phyloP scores from a whole-genome alignment of 306 rosid species.

The Gynostemma pentaphyllum region DNA sequence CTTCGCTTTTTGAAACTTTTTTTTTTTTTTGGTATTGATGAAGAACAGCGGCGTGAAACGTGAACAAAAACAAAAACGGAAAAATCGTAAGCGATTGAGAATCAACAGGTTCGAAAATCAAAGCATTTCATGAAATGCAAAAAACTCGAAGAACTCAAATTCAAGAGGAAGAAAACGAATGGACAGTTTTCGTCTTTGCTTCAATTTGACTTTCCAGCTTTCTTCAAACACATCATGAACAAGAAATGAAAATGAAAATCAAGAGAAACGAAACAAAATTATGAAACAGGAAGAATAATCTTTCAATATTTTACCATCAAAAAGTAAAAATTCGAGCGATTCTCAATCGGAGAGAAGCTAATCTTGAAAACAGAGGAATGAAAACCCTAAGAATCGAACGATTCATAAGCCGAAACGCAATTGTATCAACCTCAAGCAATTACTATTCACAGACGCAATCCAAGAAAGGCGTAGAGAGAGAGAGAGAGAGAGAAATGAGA shows the following conservation, averaged over 20 bases:
- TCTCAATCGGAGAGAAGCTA: not conserved
- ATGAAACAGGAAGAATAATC: not conserved
- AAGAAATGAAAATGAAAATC: not conserved
- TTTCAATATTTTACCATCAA: slow-evolving; percentile 6
- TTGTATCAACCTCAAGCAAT: slow-evolving; percentile 3
- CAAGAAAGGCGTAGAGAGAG: not conserved
- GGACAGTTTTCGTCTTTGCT: not conserved
- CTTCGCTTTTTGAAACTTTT: not conserved
- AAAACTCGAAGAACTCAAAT: not conserved
- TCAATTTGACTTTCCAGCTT: not conserved
- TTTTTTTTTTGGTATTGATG: not conserved
- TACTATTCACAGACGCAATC: slow-evolving; percentile 1
- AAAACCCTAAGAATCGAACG: slow-evolving; percentile 5
- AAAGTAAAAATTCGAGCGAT: not conserved
- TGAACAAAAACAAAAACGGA: not conserved
- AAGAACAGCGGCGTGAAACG: not conserved
- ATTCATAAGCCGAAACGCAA: not conserved
- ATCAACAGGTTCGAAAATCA: not conserved
- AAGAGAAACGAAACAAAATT: not conserved
- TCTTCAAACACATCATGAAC: not conserved
- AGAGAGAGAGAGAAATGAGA: not conserved
- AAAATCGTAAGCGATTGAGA: not conserved
- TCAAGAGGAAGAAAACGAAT: not conserved
- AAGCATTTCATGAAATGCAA: slow-evolving; percentile 5
- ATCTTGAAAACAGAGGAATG: slow-evolving; percentile 3